phyloP scores from a whole-genome alignment of 2,329 filamentous ascomycete species.

The Colletotrichum camelliae region DNA sequence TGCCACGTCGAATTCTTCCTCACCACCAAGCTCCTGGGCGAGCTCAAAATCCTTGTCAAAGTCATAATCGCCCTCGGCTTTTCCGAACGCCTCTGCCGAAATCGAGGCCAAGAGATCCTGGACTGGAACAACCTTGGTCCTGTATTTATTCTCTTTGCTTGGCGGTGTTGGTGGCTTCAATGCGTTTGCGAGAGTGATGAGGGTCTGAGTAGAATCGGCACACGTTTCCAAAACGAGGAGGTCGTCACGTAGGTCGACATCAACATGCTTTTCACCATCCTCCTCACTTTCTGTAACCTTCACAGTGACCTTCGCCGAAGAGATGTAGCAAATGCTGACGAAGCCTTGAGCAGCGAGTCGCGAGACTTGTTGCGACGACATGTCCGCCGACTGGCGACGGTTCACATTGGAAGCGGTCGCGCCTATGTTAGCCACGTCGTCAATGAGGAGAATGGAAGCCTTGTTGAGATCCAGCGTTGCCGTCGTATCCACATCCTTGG shows the following conservation, averaged over 20 bases:
- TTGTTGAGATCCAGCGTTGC: slow-evolving; percentile 75
- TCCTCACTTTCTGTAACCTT: slow-evolving; percentile 61
- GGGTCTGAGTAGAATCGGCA: slow-evolving; percentile 93
- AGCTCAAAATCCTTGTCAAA: slow-evolving; percentile 68
- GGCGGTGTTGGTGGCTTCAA: slow-evolving; percentile 84
- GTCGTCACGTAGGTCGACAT: slow-evolving; percentile 84
- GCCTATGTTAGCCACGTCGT: slow-evolving; percentile 61
- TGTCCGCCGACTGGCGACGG: slow-evolving; percentile 35
- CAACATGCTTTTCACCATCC: slow-evolving; percentile 69
- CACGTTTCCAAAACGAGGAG: slow-evolving; percentile 92
- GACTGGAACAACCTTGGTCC: slow-evolving; percentile 84
- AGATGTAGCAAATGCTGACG: slow-evolving; percentile 86
- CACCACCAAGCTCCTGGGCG: slow-evolving; percentile 52
- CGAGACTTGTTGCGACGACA: slow-evolving; percentile 56
- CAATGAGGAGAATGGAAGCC: slow-evolving; percentile 81
- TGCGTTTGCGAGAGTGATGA: slow-evolving; percentile 79
- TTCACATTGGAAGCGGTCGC: slow-evolving; percentile 8
- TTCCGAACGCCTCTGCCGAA: slow-evolving; percentile 81
- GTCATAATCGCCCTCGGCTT: slow-evolving; percentile 64
- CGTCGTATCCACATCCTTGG: slow-evolving; percentile 68
- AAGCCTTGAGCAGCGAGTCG: slow-evolving; percentile 73
- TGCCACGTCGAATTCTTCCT: slow-evolving; percentile 35
- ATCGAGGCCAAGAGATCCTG: slow-evolving; percentile 91
- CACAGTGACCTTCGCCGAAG: slow-evolving; percentile 74
- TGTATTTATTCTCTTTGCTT: slow-evolving; percentile 82